These are phyloP conservation scores for Leptographium lundbergii DNA, from an alignment of 2,329 filamentous ascomycete genomes.

Conservation along the genomic window DNA sequence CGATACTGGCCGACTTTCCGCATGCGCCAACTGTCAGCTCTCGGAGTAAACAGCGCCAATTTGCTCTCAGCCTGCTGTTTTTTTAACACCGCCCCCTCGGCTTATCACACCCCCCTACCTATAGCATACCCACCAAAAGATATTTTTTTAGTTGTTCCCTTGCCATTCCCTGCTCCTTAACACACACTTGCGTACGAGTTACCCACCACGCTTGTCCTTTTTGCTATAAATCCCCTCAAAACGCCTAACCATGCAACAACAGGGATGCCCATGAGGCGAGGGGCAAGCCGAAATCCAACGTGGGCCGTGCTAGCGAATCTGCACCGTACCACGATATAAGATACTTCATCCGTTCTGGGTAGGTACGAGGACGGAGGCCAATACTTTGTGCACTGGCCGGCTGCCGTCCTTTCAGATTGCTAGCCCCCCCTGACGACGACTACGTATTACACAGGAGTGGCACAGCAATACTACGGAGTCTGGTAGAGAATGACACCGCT, in stretches of 20 bases:
- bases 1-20: not conserved
- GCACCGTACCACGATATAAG: not conserved
- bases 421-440: not conserved
- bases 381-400: not conserved
- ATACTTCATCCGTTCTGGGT: not conserved
- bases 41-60: not conserved
- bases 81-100: not conserved
- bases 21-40: not conserved
- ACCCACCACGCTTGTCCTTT: not conserved
- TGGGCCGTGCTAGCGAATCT: not conserved
- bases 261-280: conserved; percentile 4
- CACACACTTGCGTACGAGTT: not conserved
- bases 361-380: not conserved
- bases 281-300: conserved; percentile 2
- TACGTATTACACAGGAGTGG: not conserved
- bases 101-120: not conserved
- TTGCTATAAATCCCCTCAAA: conserved; percentile 1
- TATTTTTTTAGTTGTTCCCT: not conserved
- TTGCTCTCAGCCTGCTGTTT: not conserved
- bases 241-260: not conserved
- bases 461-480: no score
- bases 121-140: not conserved
- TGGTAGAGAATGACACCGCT: not conserved
- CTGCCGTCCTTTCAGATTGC: not conserved
- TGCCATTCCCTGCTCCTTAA: conserved; percentile 1